phyloP scores from a whole-genome alignment of 345 rosid genomes.

The Iberis pinnata region DNA sequence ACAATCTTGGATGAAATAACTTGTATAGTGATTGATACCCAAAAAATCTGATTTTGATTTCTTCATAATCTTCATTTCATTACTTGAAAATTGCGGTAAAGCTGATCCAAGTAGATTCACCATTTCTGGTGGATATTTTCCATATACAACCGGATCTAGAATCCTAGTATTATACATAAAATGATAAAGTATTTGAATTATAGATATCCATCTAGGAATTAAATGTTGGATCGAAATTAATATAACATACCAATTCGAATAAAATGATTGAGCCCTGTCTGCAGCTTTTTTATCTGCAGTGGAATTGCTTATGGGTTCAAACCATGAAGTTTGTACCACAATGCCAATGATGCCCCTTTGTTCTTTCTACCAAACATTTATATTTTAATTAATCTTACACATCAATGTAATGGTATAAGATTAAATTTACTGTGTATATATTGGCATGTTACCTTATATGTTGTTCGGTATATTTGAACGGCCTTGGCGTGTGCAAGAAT shows the following conservation, averaged over 20 bases:
- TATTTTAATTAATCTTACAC: too few relatives aligned
- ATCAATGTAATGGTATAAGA: too few relatives aligned
- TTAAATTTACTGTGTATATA: too few relatives aligned
- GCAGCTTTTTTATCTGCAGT: slow-evolving; percentile 46
- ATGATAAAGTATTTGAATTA: neutral
- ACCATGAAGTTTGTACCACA: slow-evolving; percentile 57
- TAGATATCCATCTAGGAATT: neutral
- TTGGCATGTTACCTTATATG: slow-evolving; percentile 46
- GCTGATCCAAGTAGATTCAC: slow-evolving; percentile 39
- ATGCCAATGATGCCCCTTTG: slow-evolving; percentile 60
- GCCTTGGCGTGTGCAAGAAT: slow-evolving; percentile 58
- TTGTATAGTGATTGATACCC: slow-evolving; percentile 65
- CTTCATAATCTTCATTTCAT: slow-evolving; percentile 35
- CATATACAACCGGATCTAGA: slow-evolving; percentile 50
- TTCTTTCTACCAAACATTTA: slow-evolving; percentile 30
- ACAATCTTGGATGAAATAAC: slow-evolving; percentile 58
- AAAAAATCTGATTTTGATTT: slow-evolving; percentile 46
- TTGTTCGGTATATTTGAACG: slow-evolving; percentile 41
- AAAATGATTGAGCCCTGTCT: slow-evolving; percentile 61
- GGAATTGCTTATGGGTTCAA: slow-evolving; percentile 53
- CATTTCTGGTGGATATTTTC: slow-evolving; percentile 60
- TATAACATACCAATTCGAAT: slow-evolving; percentile 47
- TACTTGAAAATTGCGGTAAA: slow-evolving; percentile 45
- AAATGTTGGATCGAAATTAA: too few relatives aligned
- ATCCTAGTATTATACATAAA: slow-evolving; percentile 35